A percentile compares a stretch with the other conserved stretches of the same genome.
phyloP scores from a whole-genome alignment of 176 grass and related monocot genomes.

The Oryza meyeriana region DNA sequence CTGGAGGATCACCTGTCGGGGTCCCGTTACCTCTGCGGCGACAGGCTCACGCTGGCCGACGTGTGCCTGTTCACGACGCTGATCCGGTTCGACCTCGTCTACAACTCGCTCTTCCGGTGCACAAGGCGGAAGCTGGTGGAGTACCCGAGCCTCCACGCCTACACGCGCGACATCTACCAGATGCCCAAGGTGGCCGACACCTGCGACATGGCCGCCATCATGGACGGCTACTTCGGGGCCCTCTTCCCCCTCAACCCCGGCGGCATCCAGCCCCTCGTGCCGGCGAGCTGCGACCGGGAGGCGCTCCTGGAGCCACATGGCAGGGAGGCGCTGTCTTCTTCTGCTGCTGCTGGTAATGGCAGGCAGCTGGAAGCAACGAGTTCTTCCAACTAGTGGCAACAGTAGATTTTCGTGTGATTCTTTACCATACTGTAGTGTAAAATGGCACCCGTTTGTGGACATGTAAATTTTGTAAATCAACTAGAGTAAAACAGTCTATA shows the following conservation, averaged over 20 bases:
- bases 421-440: neutral
- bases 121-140: conserved; percentile 75
- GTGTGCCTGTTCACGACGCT: conserved; percentile 95
- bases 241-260: conserved; percentile 89
- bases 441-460: too few relatives aligned
- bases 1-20: conserved; percentile 61
- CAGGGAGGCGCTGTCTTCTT: conserved; percentile 53
- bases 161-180: conserved; percentile 88
- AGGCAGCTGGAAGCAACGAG: conserved; percentile 24
- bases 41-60: conserved; percentile 68
- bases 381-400: conserved; percentile 15
- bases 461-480: neutral
- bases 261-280: conserved; percentile 61
- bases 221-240: conserved; percentile 75
- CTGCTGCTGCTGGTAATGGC: neutral
- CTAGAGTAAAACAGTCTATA: too few relatives aligned
- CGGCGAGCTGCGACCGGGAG: conserved; percentile 46
- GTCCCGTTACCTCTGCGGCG: conserved; percentile 72
- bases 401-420: too few relatives aligned
- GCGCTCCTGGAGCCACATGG: conserved; percentile 58
- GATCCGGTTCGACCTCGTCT: conserved; percentile 80
- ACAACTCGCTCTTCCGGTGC: conserved; percentile 91
- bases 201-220: conserved; percentile 77
- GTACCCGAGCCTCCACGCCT: conserved; percentile 79
- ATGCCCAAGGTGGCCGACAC: conserved; percentile 71